Evolutionary conservation across 306 rosid species (phyloP), one percentile per base, ranked within the genome.

Genomic region (Trifolium repens): DNA sequence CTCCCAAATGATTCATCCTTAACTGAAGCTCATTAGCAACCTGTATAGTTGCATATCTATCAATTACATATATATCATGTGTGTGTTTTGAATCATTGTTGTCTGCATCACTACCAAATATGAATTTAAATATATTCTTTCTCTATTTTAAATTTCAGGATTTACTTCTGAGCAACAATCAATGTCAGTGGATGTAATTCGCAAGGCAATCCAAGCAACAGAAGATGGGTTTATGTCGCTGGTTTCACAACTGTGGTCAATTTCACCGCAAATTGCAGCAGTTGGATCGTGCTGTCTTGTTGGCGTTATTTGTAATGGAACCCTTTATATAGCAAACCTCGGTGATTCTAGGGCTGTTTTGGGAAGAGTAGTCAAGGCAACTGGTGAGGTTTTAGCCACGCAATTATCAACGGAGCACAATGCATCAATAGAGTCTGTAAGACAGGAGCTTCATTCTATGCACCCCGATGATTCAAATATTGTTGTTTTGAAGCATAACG

Each of bases 261-360:
- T 79, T 50, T 82, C 86, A 30, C 89, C 98, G 24, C 98, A 93
- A 76, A 89, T 93, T 73, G 98, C 98, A 50, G 96, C 98, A 3
- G 98, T 93, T 69, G 98, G 98, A 17, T 93, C 98, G 8, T 93
- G 98, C 75, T 91, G 93, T 88, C 96, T 93, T 57, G 96, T 85
- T 50, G 93, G 96, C 71, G 88, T 93, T 76, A 79, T 93, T 67
- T 91, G 90, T 76, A 85, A 80, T 13, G 98, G 89, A 80, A 82
- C 64, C 74, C 96, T 93, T 75, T 89, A 78, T 67, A 57, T 93
- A 47, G 98, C 98, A 40, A 93, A 93, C 74, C 79, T 81, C 9
- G 98, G 98, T 16, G 98, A 93, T 88, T 93, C 98, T 71, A 90
- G 96, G 52, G 96, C 98, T 53, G 96, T 93, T 76, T 77, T 93